These are phyloP conservation scores for Stagonosporopsis rhizophila DNA, from an alignment of 2,329 filamentous ascomycete genomes.

Conservation along the genomic window DNA sequence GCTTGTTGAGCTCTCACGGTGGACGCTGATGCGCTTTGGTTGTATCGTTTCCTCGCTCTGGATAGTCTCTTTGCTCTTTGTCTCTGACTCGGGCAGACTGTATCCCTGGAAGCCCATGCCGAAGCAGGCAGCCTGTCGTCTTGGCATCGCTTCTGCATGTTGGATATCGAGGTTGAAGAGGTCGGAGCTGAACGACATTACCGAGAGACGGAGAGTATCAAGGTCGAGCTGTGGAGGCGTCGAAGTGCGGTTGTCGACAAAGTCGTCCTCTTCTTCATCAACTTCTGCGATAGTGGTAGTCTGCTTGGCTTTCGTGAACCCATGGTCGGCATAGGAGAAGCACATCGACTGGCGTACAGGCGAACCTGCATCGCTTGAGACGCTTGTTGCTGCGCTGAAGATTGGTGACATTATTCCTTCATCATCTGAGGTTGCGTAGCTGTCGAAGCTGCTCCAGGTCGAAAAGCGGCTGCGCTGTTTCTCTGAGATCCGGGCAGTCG, in stretches of 20 bases:
- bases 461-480: slow-evolving; percentile 44
- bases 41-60: slow-evolving; percentile 24
- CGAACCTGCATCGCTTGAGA: slow-evolving; percentile 35
- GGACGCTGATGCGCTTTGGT: slow-evolving; percentile 22
- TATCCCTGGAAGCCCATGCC: slow-evolving; percentile 45
- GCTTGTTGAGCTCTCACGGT: slow-evolving; percentile 33
- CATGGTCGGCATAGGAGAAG: slow-evolving; percentile 28
- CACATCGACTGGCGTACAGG: slow-evolving; percentile 30
- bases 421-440: slow-evolving; percentile 35
- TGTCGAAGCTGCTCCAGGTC: slow-evolving; percentile 40
- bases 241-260: slow-evolving; percentile 16
- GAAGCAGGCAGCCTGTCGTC: slow-evolving; percentile 42
- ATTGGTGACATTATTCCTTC: slow-evolving; percentile 39
- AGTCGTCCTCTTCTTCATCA: slow-evolving; percentile 7
- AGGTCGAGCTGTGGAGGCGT: slow-evolving; percentile 36
- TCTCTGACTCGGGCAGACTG: slow-evolving; percentile 41
- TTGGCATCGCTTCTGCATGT: slow-evolving; percentile 30
- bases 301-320: slow-evolving; percentile 14
- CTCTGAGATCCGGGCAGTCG: slow-evolving; percentile 20
- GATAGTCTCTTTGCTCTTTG: slow-evolving; percentile 36
- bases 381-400: slow-evolving; percentile 43
- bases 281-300: slow-evolving; percentile 15
- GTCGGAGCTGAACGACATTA: slow-evolving; percentile 33
- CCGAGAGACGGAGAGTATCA: slow-evolving; percentile 34
- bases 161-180: slow-evolving; percentile 40